Conservation (phyloP, 352 stramenopile species). For the Ophiocytium majus region DNA sequence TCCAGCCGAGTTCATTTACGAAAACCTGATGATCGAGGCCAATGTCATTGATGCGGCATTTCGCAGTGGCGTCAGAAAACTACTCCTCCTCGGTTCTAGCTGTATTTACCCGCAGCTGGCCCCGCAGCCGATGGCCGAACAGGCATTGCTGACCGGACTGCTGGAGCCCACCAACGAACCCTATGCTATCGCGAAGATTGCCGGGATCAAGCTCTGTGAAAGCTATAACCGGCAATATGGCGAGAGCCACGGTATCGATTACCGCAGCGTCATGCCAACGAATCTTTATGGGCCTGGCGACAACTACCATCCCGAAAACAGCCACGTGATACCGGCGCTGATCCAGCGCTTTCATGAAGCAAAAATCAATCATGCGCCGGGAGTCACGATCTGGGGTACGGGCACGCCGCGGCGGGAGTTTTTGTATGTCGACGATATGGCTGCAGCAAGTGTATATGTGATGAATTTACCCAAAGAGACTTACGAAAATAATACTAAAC, state of each 20-base stretch:
- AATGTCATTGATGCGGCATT: background rate
- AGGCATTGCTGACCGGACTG: background rate
- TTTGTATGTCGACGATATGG: conserved; percentile 9
- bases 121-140: background rate
- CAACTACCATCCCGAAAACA: background rate
- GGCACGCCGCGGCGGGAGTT: conserved; percentile 7
- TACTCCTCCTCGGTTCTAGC: background rate
- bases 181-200: background rate
- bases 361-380: background rate
- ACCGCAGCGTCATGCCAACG: background rate
- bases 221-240: background rate
- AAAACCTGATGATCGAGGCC: background rate
- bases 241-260: too few species aligned
- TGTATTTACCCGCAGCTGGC: conserved; percentile 8
- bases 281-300: conserved; percentile 2
- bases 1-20: background rate
- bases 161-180: background rate
- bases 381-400: conserved; percentile 8
- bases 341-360: background rate
- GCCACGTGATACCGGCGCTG: conserved; percentile 2
- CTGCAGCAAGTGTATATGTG: background rate
- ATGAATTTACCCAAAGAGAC: too few species aligned
- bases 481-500: background rate
- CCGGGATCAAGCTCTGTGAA: conserved; percentile 7
- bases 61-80: background rate